Percentiles rank a stretch among this genome's conserved stretches.
Evolutionary conservation across 2,329 filamentous ascomycete genomes (phyloP).

Genomic region (Pyrenophora tritici-repentis): DNA sequence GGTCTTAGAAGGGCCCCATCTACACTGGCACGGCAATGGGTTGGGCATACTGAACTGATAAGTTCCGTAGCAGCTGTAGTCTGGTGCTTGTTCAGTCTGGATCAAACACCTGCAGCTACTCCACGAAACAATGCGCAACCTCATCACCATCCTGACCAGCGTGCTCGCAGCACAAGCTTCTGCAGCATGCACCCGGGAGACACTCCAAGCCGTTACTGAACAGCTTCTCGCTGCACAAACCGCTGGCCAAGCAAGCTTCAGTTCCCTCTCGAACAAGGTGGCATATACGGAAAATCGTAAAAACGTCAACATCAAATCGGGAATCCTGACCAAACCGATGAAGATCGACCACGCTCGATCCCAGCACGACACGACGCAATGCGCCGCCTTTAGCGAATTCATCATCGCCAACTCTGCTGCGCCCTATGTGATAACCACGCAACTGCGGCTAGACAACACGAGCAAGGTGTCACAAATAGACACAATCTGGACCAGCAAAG

Average conservation of each 20-base stretch:
- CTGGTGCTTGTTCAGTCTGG: too few relatives aligned
- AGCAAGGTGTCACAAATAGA: conserved; percentile 31
- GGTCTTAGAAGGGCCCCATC: too few relatives aligned
- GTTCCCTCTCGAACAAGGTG: conserved; percentile 23
- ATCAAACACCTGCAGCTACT: too few relatives aligned
- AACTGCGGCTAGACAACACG: conserved; percentile 31
- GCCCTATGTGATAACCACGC: conserved; percentile 37
- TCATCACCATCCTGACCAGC: neutral
- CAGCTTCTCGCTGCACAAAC: conserved; percentile 29
- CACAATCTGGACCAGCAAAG: conserved; percentile 33
- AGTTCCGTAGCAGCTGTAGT: too few relatives aligned
- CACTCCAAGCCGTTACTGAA: conserved; percentile 26
- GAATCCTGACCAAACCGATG: conserved; percentile 31
- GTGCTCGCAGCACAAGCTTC: conserved; percentile 14
- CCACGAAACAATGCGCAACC: conserved; percentile 4
- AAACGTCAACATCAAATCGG: conserved; percentile 18
- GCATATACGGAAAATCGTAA: conserved; percentile 37
- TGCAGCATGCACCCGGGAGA: conserved; percentile 29
- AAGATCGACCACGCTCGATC: conserved; percentile 32
- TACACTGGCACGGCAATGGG: too few relatives aligned
- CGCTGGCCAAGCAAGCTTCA: conserved; percentile 23
- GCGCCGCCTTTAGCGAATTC: conserved; percentile 37
- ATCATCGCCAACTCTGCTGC: conserved; percentile 31
- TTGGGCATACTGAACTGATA: too few relatives aligned
- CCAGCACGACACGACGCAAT: conserved; percentile 34